Conservation (phyloP, 805 yeast species). For the Cyberlindnera xylosilytica region DNA sequence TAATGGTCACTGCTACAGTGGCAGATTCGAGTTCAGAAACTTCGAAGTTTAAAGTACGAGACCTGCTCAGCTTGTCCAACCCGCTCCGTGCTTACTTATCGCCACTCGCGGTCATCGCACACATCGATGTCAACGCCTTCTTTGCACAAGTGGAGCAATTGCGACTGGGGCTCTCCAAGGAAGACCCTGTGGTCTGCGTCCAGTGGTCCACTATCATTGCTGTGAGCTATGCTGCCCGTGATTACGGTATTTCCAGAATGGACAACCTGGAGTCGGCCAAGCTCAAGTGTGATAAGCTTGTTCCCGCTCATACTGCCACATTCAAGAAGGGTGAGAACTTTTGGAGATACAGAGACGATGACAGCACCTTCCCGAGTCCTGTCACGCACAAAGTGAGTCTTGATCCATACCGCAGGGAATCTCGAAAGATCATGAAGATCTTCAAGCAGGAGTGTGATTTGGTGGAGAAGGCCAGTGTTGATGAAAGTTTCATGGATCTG, state of each 20-base stretch:
- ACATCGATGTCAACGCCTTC: constrained; percentile 91
- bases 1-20: neutral
- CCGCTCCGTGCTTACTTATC: constrained; percentile 49
- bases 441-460: constrained; percentile 58
- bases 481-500: constrained; percentile 85
- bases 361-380: constrained; percentile 52
- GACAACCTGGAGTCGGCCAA: constrained; percentile 66
- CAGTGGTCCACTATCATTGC: constrained; percentile 94
- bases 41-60: constrained; percentile 44
- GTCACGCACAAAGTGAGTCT: constrained; percentile 76
- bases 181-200: constrained; percentile 88
- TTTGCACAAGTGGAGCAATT: constrained; percentile 92
- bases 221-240: constrained; percentile 85
- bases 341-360: constrained; percentile 67
- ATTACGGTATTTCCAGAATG: constrained; percentile 77
- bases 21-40: neutral
- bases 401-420: constrained; percentile 88
- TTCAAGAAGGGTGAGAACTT: constrained; percentile 80
- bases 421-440: constrained; percentile 70
- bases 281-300: constrained; percentile 69
- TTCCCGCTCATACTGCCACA: constrained; percentile 90
- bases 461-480: constrained; percentile 94
- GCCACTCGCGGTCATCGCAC: constrained; percentile 76
- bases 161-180: constrained; percentile 56
- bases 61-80: constrained; percentile 47